Percentiles rank a stretch among this genome's conserved stretches.
phyloP scores from a whole-genome alignment of 2,329 filamentous ascomycete genomes.

The Colletotrichum somersetense region DNA sequence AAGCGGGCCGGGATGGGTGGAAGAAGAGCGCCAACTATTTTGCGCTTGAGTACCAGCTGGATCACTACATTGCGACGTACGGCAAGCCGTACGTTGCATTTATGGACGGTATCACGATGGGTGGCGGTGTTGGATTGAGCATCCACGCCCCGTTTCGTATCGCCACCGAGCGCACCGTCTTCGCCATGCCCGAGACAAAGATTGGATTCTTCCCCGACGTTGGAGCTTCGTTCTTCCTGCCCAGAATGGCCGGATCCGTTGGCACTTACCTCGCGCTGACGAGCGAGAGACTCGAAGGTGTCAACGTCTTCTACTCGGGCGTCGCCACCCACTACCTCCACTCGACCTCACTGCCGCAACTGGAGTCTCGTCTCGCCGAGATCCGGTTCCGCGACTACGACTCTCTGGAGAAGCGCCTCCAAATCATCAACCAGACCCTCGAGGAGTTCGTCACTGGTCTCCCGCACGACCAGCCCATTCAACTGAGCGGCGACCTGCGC shows the following conservation, averaged over 20 bases:
- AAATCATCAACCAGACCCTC: slow-evolving; percentile 86
- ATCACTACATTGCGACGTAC: slow-evolving; percentile 96
- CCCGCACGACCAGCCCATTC: slow-evolving; percentile 78
- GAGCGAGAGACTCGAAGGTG: slow-evolving; percentile 83
- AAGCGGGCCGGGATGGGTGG: slow-evolving; percentile 76
- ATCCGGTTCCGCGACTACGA: slow-evolving; percentile 88
- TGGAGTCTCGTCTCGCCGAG: slow-evolving; percentile 89
- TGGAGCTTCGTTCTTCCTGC: slow-evolving; percentile 94
- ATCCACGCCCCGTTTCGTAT: slow-evolving; percentile 97
- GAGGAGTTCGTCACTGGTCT: slow-evolving; percentile 92
- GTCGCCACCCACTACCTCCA: slow-evolving; percentile 97
- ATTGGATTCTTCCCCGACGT: slow-evolving; percentile 99
- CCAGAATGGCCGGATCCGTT: slow-evolving; percentile 85
- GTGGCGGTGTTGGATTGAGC: slow-evolving; percentile 93
- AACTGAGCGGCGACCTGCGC: slow-evolving; percentile 77
- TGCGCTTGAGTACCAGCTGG: slow-evolving; percentile 92
- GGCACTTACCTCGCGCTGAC: slow-evolving; percentile 96
- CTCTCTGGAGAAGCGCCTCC: slow-evolving; percentile 70
- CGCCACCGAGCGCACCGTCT: slow-evolving; percentile 93
- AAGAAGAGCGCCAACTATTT: slow-evolving; percentile 87
- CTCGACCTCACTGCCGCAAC: slow-evolving; percentile 83
- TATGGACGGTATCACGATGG: slow-evolving; percentile 99
- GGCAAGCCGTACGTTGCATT: slow-evolving; percentile 92
- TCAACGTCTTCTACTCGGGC: slow-evolving; percentile 89
- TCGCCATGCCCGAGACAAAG: slow-evolving; percentile 98